phyloP scores from a whole-genome alignment of 2,329 filamentous ascomycete genomes.

The Fusarium dimerum region DNA sequence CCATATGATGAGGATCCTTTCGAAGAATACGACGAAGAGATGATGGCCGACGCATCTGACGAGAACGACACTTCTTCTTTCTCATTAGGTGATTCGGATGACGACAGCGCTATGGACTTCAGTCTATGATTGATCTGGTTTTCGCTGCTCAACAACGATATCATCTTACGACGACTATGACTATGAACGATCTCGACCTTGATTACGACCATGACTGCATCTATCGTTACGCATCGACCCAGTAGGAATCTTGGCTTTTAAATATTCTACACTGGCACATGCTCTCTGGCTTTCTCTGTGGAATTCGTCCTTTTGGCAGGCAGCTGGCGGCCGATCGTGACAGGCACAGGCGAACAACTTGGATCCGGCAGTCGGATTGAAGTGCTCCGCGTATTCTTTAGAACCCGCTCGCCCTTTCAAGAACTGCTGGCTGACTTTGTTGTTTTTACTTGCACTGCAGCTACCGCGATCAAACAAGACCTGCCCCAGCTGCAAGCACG shows the following conservation, averaged over 20 bases:
- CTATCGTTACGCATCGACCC: conserved; percentile 3
- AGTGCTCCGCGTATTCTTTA: conserved; percentile 28
- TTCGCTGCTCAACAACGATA: not conserved
- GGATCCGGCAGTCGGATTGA: conserved; percentile 27
- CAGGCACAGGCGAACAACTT: conserved; percentile 17
- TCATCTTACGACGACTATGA: not conserved
- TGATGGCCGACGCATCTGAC: conserved; percentile 30
- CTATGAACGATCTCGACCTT: not conserved
- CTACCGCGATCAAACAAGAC: conserved; percentile 85
- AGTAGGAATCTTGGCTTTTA: conserved; percentile 12
- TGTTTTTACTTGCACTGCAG: conserved; percentile 54
- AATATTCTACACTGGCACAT: conserved; percentile 24
- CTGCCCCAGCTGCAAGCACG: conserved; percentile 82
- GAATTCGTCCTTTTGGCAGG: conserved; percentile 10
- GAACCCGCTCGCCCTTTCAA: conserved; percentile 31
- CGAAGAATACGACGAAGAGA: conserved; percentile 42
- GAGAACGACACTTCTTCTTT: conserved; percentile 6
- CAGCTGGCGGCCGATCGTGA: conserved; percentile 20
- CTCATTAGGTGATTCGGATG: not conserved
- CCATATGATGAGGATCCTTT: conserved; percentile 35
- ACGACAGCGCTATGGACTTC: not conserved
- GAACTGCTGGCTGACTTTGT: conserved; percentile 45
- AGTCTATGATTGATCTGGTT: not conserved
- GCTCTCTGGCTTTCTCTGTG: conserved; percentile 20
- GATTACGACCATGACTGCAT: conserved; percentile 7